phyloP scores from a whole-genome alignment of 495 filamentous ascomycete genomes.

The Pyronema domesticum region DNA sequence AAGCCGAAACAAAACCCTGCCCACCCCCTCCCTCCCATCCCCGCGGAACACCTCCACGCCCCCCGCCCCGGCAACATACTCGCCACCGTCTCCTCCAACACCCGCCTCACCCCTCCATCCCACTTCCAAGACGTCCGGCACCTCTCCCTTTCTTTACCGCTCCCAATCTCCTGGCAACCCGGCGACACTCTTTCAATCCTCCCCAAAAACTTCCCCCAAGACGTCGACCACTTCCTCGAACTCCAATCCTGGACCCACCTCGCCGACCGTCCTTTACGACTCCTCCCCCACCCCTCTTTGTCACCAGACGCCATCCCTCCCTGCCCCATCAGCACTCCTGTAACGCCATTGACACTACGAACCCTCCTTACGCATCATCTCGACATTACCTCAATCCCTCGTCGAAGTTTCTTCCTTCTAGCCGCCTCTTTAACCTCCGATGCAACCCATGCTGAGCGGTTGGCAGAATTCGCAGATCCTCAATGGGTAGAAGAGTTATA shows the following conservation, averaged over 20 bases:
- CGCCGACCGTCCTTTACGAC: conserved; percentile 45
- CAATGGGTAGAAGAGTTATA: conserved; percentile 74
- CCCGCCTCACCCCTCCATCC: conserved; percentile 48
- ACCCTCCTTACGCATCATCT: conserved; percentile 61
- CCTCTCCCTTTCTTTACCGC: conserved; percentile 38
- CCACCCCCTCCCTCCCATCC: not conserved
- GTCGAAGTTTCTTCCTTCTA: conserved; percentile 62
- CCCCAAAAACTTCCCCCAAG: conserved; percentile 67
- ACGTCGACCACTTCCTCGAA: conserved; percentile 55
- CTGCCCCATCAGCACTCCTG: conserved; percentile 31
- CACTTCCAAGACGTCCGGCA: conserved; percentile 95
- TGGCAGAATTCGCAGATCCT: conserved; percentile 62
- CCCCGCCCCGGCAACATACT: conserved; percentile 31
- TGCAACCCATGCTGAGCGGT: conserved; percentile 55
- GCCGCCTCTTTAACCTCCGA: conserved; percentile 58
- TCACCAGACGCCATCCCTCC: conserved; percentile 20
- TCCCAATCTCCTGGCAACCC: conserved; percentile 36
- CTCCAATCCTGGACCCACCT: conserved; percentile 57
- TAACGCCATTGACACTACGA: conserved; percentile 45
- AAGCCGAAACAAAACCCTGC: conserved; percentile 5
- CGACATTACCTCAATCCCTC: conserved; percentile 76
- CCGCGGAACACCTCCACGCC: conserved; percentile 4
- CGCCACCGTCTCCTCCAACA: conserved; percentile 39
- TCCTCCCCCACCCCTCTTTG: conserved; percentile 21
- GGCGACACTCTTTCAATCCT: conserved; percentile 64